Percentiles rank a stretch among this genome's conserved stretches.
Conservation (phyloP, 352 stramenopile species). For the Globisporangium recalcitrans region DNA sequence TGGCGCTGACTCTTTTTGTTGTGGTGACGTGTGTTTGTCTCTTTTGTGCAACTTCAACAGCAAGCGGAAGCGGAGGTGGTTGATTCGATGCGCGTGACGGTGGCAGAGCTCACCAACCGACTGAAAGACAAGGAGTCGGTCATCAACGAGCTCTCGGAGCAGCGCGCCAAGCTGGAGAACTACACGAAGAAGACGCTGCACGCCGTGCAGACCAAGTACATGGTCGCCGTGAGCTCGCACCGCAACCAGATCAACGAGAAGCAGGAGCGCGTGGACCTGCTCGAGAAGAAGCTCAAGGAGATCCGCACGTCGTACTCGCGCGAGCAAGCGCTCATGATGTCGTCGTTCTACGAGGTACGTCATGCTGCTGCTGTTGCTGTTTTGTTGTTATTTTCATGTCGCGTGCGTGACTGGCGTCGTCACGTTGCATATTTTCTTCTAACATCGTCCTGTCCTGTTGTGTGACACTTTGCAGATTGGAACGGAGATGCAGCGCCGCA, state of each 20-base stretch:
- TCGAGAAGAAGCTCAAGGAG: slow-evolving; percentile 87
- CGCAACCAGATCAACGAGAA: slow-evolving; percentile 87
- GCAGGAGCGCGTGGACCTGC: slow-evolving; percentile 75
- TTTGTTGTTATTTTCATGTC: slow-evolving; percentile 2
- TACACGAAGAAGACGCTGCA: slow-evolving; percentile 90
- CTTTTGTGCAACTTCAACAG: slow-evolving; percentile 16
- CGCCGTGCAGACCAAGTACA: slow-evolving; percentile 89
- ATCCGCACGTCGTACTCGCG: slow-evolving; percentile 71
- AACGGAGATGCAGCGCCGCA: slow-evolving; percentile 83
- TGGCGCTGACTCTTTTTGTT: background rate
- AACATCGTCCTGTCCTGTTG: background rate
- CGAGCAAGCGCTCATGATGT: slow-evolving; percentile 87
- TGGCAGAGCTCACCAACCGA: slow-evolving; percentile 72
- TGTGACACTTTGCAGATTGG: slow-evolving; percentile 48
- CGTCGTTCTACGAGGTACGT: slow-evolving; percentile 82
- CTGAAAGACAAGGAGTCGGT: slow-evolving; percentile 87
- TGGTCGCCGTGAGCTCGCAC: slow-evolving; percentile 84
- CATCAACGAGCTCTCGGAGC: slow-evolving; percentile 85
- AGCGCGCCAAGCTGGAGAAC: slow-evolving; percentile 84
- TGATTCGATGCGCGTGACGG: slow-evolving; percentile 75
- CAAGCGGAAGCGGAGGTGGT: slow-evolving; percentile 58
- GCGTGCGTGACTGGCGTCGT: background rate
- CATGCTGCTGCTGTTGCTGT: background rate
- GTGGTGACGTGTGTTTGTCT: background rate
- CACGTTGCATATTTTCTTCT: background rate